phyloP scores from a whole-genome alignment of 192 early-diverging fungal species.

The Mortierella claussenii region DNA sequence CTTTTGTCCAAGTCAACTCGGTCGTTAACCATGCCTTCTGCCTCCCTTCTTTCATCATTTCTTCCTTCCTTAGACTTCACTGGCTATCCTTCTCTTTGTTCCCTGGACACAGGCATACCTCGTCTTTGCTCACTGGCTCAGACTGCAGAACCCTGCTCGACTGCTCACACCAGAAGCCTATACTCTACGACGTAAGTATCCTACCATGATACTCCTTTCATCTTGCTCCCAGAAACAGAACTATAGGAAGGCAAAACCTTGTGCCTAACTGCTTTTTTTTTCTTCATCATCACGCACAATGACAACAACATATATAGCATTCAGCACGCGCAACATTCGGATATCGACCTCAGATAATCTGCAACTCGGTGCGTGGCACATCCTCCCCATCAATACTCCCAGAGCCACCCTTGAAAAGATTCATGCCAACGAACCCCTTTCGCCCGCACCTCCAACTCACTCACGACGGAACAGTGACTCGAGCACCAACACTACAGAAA shows the following conservation, averaged over 20 bases:
- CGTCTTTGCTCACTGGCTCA: constrained; percentile 47
- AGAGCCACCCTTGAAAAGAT: constrained; percentile 11
- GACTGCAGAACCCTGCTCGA: constrained; percentile 39
- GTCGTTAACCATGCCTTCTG: neutral
- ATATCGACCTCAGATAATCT: constrained; percentile 38
- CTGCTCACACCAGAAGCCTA: constrained; percentile 45
- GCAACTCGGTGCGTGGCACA: constrained; percentile 40
- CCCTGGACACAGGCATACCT: constrained; percentile 53
- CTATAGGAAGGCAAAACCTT: too few relatives aligned
- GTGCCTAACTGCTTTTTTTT: too few relatives aligned
- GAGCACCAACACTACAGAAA: too few relatives aligned
- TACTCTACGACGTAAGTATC: constrained; percentile 23
- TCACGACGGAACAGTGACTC: neutral
- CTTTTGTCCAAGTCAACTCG: too few relatives aligned
- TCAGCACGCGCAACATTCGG: constrained; percentile 35
- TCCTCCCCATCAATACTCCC: constrained; percentile 12
- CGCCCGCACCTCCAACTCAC: constrained; percentile 1
- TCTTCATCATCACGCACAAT: too few relatives aligned
- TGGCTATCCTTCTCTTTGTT: constrained; percentile 39
- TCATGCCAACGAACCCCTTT: constrained; percentile 9
- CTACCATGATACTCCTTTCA: neutral
- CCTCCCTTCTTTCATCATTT: neutral
- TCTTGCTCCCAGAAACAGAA: too few relatives aligned
- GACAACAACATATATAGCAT: too few relatives aligned
- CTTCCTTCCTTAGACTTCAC: constrained; percentile 22